phyloP scores from a whole-genome alignment of 306 rosid species.

The Vigna angularis region DNA sequence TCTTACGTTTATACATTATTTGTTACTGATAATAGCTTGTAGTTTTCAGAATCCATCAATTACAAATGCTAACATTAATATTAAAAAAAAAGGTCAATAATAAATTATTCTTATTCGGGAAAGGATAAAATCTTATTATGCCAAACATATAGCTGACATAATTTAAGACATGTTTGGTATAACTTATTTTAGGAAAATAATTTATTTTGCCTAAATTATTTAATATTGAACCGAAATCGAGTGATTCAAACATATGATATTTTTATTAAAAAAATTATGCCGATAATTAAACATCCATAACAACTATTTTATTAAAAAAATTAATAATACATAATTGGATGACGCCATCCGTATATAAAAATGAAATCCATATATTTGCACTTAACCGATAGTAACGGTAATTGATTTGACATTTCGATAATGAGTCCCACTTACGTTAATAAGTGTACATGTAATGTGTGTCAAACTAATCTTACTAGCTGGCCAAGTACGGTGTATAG shows the following conservation, averaged over 20 bases:
- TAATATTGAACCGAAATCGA: neutral
- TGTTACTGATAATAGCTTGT: too few species aligned
- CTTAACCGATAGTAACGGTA: neutral
- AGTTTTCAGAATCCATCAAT: too few species aligned
- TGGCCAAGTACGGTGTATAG: neutral
- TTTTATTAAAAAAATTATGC: neutral
- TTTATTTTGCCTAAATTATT: neutral
- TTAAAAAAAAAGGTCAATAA: neutral
- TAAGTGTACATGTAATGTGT: neutral
- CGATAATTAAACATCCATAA: neutral
- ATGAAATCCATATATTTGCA: neutral
- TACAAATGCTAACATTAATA: too few species aligned
- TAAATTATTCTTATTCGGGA: neutral
- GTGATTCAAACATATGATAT: neutral
- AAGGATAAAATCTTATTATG: neutral
- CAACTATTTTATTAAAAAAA: neutral
- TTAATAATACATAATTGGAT: neutral
- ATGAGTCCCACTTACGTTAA: neutral
- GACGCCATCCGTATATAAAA: neutral
- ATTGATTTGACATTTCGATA: constrained; percentile 8
- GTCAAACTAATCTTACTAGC: neutral
- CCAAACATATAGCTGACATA: neutral
- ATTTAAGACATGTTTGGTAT: neutral
- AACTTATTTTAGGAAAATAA: neutral
- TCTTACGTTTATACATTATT: too few species aligned